Base-by-base conservation (phyloP, 495 filamentous ascomycete genomes). In the Xylaria palmicola region DNA sequence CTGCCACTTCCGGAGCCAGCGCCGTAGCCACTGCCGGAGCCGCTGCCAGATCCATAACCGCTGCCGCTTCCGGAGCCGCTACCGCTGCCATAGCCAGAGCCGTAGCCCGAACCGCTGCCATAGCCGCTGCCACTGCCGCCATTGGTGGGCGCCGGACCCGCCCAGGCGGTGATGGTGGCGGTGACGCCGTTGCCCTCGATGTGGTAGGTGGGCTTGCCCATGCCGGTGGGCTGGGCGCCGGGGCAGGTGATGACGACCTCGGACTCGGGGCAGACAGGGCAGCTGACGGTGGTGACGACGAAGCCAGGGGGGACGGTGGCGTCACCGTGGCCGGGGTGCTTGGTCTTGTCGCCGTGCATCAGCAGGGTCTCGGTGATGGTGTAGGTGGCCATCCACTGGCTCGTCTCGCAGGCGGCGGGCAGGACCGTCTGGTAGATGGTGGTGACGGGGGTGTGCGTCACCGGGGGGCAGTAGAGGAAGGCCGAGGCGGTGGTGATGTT, bases 351-450 rank as follows among this genome's bases (percentile, higher is more conserved):
- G 45, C 69, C 77, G n/a, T n/a, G n/a, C n/a, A n/a, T n/a, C n/a
- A 24, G 69, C 59, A 63, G 75, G 30, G 65, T 75, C 57, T 79
- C 73, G 5, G 67, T 73, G 65, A 81, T 57, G 24, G 79, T 83
- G 68, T 83, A 83, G 4, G 75, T 79, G 26, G 75, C 72, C 39
- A 70, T 56, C 66, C 71, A 74, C 24, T 64, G 56, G 56, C 72
- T 70, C 5, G 77, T 80, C 44, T 73, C 62, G 65, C 75, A 78
- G 20, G 79, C 67, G 0, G 78, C 72, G 7, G 65, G 64, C 47
- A 72, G 66, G 40, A 66, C 64, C 29, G 77, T 77, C 55, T 72
- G 72, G 65, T 82, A 81, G 52, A 75, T 60, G 6, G 76, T 80
- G 12, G 77, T 79, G 52, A 68, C 74, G 4, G 39, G 29, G 20